Percentiles rank a stretch among this genome's conserved stretches.
Conservation (phyloP, 805 yeast species). For the Myxozyma sirexii region DNA sequence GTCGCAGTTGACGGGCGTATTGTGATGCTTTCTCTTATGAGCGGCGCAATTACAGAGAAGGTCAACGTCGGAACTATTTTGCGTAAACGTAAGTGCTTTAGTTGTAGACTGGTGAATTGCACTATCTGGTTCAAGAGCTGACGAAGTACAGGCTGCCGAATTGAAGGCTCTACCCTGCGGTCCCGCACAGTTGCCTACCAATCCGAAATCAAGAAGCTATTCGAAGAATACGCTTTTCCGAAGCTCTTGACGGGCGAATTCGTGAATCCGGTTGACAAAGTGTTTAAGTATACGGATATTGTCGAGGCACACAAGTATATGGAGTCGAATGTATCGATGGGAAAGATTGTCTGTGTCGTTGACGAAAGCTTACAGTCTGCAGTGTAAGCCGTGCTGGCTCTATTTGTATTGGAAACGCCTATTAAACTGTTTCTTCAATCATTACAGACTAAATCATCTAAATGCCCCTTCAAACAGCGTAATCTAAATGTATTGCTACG, state of each 20-base stretch:
- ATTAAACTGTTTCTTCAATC: background rate
- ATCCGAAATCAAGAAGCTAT: slow-evolving; percentile 33
- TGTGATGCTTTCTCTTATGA: slow-evolving; percentile 38
- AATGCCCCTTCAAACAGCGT: too few relatives aligned
- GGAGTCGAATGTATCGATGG: slow-evolving; percentile 39
- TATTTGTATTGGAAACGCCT: background rate
- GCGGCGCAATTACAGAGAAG: slow-evolving; percentile 34
- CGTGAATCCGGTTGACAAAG: slow-evolving; percentile 34
- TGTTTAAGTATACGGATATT: slow-evolving; percentile 36
- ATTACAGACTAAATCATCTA: too few relatives aligned
- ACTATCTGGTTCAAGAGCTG: too few relatives aligned
- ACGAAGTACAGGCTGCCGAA: slow-evolving; percentile 17
- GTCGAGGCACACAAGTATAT: slow-evolving; percentile 39
- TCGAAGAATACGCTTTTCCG: slow-evolving; percentile 39
- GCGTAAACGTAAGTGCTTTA: slow-evolving; percentile 33
- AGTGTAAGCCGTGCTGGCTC: background rate
- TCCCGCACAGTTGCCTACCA: slow-evolving; percentile 37
- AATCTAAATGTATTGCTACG: too few relatives aligned
- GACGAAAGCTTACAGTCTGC: slow-evolving; percentile 2
- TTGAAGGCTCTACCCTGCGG: slow-evolving; percentile 42
- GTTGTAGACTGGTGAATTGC: background rate
- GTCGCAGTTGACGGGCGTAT: slow-evolving; percentile 39
- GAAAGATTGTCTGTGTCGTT: slow-evolving; percentile 38
- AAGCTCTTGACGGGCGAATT: slow-evolving; percentile 37
- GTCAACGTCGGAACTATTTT: slow-evolving; percentile 35